phyloP scores from a whole-genome alignment of 495 filamentous ascomycete genomes.

The Aspergillus avenaceus region DNA sequence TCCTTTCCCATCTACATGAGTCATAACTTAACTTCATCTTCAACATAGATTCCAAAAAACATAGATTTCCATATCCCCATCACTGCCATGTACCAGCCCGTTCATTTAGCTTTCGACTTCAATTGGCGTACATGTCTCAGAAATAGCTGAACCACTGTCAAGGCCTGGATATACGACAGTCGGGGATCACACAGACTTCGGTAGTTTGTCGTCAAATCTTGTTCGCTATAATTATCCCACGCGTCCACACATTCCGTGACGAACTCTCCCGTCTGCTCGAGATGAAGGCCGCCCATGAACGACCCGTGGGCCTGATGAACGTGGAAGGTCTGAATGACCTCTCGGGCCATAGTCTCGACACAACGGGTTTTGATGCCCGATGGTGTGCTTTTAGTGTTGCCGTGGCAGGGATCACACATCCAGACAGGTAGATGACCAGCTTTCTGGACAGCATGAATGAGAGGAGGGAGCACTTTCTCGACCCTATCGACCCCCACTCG shows the following conservation, averaged over 20 bases:
- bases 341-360: neutral
- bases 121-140: no score
- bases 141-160: no score
- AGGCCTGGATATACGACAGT: no score
- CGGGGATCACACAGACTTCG: no score
- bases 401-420: constrained; percentile 8
- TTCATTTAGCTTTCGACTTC: no score
- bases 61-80: no score
- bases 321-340: neutral
- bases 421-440: constrained; percentile 6
- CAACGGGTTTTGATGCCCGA: constrained; percentile 1
- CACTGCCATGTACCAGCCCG: no score
- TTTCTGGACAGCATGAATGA: constrained; percentile 2
- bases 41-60: no score
- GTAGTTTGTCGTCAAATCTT: no score
- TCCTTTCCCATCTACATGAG: no score
- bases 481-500: neutral
- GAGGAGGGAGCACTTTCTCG: neutral
- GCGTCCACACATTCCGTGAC: constrained; percentile 4
- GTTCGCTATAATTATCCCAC: no score
- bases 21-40: no score
- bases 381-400: neutral
- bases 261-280: constrained; percentile 7
- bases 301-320: neutral
- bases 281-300: constrained; percentile 1